phyloP scores from a whole-genome alignment of 2,329 filamentous ascomycete species.

The Tympanopsis confertula region DNA sequence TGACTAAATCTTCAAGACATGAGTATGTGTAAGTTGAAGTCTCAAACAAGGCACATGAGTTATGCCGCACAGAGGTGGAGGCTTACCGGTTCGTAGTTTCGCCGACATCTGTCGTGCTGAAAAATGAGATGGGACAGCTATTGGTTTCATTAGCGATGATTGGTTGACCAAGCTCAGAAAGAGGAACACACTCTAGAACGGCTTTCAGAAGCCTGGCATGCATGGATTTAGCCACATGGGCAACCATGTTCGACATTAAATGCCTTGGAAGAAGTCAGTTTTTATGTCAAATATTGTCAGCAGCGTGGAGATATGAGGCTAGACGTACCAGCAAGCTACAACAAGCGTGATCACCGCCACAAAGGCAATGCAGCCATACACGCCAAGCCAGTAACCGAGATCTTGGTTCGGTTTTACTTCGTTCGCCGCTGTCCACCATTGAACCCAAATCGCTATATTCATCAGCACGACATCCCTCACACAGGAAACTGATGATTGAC shows the following conservation, averaged over 20 bases:
- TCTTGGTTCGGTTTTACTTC: constrained; percentile 4
- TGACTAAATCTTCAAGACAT: no score
- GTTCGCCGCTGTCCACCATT: constrained; percentile 11
- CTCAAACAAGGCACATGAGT: no score
- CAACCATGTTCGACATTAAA: no score
- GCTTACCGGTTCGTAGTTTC: constrained; percentile 10
- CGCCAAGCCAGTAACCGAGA: constrained; percentile 4
- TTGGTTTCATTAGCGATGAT: background rate
- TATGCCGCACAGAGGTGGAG: no score
- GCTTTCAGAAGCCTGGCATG: no score
- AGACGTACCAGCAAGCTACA: constrained; percentile 3
- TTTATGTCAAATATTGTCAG: constrained; percentile 29
- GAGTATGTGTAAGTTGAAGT: no score
- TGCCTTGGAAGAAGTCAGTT: no score
- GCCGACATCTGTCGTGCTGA: constrained; percentile 11
- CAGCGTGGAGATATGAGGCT: constrained; percentile 3
- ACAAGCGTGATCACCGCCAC: constrained; percentile 1
- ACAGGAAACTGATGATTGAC: no score
- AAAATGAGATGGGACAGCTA: constrained; percentile 9
- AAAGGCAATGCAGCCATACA: constrained; percentile 1
- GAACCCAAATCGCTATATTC: constrained; percentile 12
- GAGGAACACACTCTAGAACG: no score
- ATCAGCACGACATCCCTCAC: no score
- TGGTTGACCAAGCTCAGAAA: constrained; percentile 17
- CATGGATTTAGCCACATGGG: no score